Evolutionary conservation across 1,284 basidiomycete species (phyloP).

Genomic region (Fistulina hepatica): DNA sequence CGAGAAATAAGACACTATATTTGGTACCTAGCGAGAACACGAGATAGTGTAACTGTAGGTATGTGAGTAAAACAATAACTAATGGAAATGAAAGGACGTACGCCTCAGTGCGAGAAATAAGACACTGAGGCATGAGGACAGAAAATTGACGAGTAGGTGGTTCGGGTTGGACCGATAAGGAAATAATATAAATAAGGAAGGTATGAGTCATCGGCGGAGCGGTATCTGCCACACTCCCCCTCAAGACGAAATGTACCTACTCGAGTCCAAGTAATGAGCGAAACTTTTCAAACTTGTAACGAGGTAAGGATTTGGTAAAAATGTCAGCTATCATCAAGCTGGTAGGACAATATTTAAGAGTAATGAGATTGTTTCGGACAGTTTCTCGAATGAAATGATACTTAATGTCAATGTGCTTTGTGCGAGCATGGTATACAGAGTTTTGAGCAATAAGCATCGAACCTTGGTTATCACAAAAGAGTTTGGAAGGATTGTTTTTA

Average conservation of each 20-base stretch:
- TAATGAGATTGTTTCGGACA: conserved; percentile 16
- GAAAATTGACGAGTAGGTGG: no score
- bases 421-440: conserved; percentile 16
- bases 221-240: conserved; percentile 14
- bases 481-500: conserved; percentile 5
- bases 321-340: conserved; percentile 22
- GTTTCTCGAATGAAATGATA: conserved; percentile 28
- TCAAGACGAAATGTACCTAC: conserved; percentile 11
- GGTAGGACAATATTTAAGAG: conserved; percentile 16
- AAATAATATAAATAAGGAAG: no score
- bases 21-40: no score
- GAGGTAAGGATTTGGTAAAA: conserved; percentile 17
- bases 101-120: no score
- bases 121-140: no score
- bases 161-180: no score
- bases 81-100: no score
- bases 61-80: no score
- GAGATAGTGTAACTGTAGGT: no score
- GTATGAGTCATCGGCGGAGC: no score
- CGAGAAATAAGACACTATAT: no score
- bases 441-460: conserved; percentile 20
- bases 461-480: conserved; percentile 22
- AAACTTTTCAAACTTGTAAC: conserved; percentile 7
- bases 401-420: conserved; percentile 32
- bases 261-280: conserved; percentile 7